These are phyloP conservation scores for Arabidopsis lyrata DNA, from an alignment of 441 rosid genomes.

Conservation along the genomic window DNA sequence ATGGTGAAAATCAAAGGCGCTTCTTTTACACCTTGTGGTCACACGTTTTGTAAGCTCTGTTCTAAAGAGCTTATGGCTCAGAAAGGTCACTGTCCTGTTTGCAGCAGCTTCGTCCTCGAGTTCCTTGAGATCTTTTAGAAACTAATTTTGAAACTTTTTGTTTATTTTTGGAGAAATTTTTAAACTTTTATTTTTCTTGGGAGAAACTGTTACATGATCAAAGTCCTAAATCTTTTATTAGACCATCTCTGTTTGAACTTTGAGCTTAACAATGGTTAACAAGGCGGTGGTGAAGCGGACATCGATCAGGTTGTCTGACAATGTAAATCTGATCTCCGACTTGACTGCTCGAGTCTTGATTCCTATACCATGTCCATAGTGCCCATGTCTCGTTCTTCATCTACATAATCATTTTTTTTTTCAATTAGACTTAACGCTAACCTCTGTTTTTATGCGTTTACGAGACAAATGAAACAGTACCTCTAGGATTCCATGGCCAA, in stretches of 20 bases:
- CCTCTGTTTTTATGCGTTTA: constrained; percentile 18
- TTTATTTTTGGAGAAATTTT: background rate
- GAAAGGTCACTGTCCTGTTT: constrained; percentile 90
- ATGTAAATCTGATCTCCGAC: constrained; percentile 65
- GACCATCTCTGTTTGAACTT: background rate
- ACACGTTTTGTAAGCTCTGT: constrained; percentile 87
- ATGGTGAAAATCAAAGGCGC: constrained; percentile 86
- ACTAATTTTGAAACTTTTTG: background rate
- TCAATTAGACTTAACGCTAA: background rate
- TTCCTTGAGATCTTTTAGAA: constrained; percentile 84
- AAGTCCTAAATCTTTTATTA: constrained; percentile 10
- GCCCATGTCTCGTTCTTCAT: constrained; percentile 75
- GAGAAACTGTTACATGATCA: constrained; percentile 13
- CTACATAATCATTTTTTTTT: constrained; percentile 29
- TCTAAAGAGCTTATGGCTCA: constrained; percentile 92
- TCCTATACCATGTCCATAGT: constrained; percentile 73
- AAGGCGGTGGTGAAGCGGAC: constrained; percentile 47
- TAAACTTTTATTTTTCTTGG: constrained; percentile 5
- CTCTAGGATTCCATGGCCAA: constrained; percentile 77
- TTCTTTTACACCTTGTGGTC: constrained; percentile 88
- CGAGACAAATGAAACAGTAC: constrained; percentile 32
- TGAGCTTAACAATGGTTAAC: constrained; percentile 37
- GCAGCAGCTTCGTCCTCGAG: constrained; percentile 79
- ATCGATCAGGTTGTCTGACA: constrained; percentile 61
- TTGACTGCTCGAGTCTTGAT: constrained; percentile 53